These are phyloP conservation scores for Ogataea hybrid DNA, from an alignment of 1,139 yeast species.

Conservation along the genomic window DNA sequence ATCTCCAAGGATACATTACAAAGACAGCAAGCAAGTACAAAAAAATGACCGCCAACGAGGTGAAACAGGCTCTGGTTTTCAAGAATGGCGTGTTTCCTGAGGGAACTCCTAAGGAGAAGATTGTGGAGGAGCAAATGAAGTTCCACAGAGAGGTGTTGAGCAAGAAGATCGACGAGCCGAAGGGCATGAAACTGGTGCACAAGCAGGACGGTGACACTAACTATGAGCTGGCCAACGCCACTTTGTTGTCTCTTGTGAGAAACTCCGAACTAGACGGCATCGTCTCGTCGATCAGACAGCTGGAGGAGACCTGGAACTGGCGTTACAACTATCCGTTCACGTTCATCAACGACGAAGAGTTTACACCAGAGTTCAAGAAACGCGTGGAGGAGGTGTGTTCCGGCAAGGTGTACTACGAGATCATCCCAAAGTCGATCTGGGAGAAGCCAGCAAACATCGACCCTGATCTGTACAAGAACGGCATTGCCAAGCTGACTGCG, in stretches of 20 bases:
- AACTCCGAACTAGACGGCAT: conserved; percentile 41
- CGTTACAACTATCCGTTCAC: conserved; percentile 52
- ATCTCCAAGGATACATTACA: conserved; percentile 10
- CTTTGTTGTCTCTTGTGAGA: conserved; percentile 48
- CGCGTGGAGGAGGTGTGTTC: conserved; percentile 30
- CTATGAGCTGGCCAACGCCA: conserved; percentile 47
- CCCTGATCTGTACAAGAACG: conserved; percentile 28
- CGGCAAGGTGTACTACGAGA: conserved; percentile 35
- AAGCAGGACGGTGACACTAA: conserved; percentile 17
- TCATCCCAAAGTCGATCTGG: conserved; percentile 41
- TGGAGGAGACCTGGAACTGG: conserved; percentile 43
- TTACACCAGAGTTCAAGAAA: conserved; percentile 41
- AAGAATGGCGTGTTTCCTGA: conserved; percentile 18
- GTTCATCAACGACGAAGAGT: conserved; percentile 44
- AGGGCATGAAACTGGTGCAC: conserved; percentile 37
- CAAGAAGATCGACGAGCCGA: conserved; percentile 39
- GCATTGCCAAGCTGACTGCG: conserved; percentile 35
- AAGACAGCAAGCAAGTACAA: conserved; percentile 6
- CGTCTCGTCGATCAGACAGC: conserved; percentile 37
- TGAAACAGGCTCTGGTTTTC: conserved; percentile 18
- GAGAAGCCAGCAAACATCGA: conserved; percentile 43
- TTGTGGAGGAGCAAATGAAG: conserved; percentile 22
- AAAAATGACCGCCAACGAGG: conserved; percentile 12
- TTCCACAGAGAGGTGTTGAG: conserved; percentile 19
- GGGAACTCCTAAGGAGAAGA: conserved; percentile 24